Conservation (phyloP, 176 grass and related monocot genomes). For the Aegilops speltoides region DNA sequence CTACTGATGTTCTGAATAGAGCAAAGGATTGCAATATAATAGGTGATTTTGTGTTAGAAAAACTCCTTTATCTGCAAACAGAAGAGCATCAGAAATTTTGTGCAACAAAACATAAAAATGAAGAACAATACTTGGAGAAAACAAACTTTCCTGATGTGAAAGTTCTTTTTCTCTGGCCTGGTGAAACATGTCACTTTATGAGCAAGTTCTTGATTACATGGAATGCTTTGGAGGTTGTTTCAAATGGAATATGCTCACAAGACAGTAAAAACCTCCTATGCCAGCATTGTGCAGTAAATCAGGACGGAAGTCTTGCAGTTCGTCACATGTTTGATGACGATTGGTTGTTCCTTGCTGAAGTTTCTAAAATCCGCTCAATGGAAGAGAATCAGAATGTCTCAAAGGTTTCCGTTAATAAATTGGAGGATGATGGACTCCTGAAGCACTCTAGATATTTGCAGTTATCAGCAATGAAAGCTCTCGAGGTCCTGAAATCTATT, state of each 20-base stretch:
- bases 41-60: constrained; percentile 51
- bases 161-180: constrained; percentile 47
- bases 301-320: constrained; percentile 42
- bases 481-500: constrained; percentile 68
- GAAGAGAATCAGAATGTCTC: constrained; percentile 21
- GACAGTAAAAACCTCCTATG: constrained; percentile 40
- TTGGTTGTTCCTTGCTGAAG: constrained; percentile 79
- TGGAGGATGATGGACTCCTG: constrained; percentile 13
- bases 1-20: constrained; percentile 69
- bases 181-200: constrained; percentile 77
- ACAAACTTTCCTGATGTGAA: constrained; percentile 20
- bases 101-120: constrained; percentile 31
- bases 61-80: constrained; percentile 48
- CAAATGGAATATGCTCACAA: constrained; percentile 38
- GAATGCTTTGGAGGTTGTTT: constrained; percentile 28
- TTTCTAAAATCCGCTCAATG: constrained; percentile 39
- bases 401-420: constrained; percentile 20
- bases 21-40: constrained; percentile 76
- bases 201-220: constrained; percentile 80
- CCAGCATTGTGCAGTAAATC: constrained; percentile 47
- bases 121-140: constrained; percentile 18
- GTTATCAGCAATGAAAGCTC: constrained; percentile 51
- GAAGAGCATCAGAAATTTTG: constrained; percentile 71
- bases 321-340: constrained; percentile 78
- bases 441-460: constrained; percentile 57